Base-by-base conservation (phyloP, 2,329 filamentous ascomycete species). In the Apiospora pterosperma region DNA sequence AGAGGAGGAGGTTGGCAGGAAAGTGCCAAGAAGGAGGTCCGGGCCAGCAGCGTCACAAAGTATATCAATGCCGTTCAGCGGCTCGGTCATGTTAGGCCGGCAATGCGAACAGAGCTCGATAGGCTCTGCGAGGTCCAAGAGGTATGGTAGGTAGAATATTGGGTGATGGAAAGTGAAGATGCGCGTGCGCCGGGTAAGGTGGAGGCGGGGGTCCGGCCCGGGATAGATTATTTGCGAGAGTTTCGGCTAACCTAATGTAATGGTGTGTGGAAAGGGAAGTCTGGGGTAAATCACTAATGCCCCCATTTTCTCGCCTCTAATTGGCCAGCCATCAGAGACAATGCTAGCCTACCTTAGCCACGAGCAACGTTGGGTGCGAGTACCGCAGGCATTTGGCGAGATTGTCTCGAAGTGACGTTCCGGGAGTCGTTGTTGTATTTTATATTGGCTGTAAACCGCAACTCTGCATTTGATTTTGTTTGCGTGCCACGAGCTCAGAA, bases 41-140 rank as follows among this genome's bases (percentile, higher is more conserved):
- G 70, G 70, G 34, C 69, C 69, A n/a, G 69, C 72, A 31, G 72
- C 72, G 55, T 74, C 70, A 61, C 72, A 74, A 36, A 73, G 65
- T 28, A 74, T 74, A 61, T 72, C 70, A 28, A 74, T 74, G 31
- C 70, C 72, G 65, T 69, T 72, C 52, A 71, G 70, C 48, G 48
- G 48, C 65, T 71, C 69, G 21, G 67, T 68, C 71, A 73, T 73
- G 25, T 42, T 70, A 23, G 21, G 11, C 48, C 25, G 48, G 48
- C 48, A 28, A 55, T 11, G 48, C 28, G 28, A 34, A 5, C 48
- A 55, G 28, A 55, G 48, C 48, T 55, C 48, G 8, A 10, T 25
- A 10, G 48, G 48, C 25, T 34, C 48, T 55, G 48, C 28, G 19
- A 25, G 28, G 44, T 34, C 48, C 44, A 28, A 28, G 42, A 25